A percentile compares a stretch with the other conserved stretches of the same genome.
Conservation (phyloP, 176 grass and related monocot species). For the Triticum turgidum region DNA sequence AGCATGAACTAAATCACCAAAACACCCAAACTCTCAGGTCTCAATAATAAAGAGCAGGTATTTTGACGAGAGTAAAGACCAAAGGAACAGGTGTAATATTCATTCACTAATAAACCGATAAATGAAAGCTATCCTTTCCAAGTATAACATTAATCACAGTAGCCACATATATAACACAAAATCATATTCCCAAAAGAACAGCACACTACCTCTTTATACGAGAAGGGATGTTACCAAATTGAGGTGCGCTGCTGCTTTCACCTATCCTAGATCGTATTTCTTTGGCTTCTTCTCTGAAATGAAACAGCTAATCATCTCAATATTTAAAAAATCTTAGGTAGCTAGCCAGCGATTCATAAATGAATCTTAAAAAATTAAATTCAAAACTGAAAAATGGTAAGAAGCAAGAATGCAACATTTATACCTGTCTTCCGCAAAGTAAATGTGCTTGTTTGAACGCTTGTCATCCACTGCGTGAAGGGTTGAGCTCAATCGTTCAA, state of each 20-base stretch:
- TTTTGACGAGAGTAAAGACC: neutral
- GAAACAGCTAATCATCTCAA: slow-evolving; percentile 23
- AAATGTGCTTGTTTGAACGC: slow-evolving; percentile 70
- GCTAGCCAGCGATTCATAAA: neutral
- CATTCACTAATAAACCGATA: neutral
- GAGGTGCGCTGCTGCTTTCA: slow-evolving; percentile 39
- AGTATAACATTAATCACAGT: slow-evolving; percentile 3
- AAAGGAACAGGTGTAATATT: neutral
- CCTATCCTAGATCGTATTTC: slow-evolving; percentile 66
- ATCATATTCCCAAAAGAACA: neutral
- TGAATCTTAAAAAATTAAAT: neutral
- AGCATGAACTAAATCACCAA: neutral
- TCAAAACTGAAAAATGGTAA: neutral
- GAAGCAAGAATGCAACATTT: slow-evolving; percentile 9
- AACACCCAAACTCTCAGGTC: neutral
- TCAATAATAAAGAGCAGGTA: neutral
- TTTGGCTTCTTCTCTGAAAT: slow-evolving; percentile 80
- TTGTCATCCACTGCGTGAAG: slow-evolving; percentile 79
- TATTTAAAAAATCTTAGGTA: neutral
- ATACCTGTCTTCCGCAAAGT: slow-evolving; percentile 90
- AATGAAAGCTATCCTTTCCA: neutral
- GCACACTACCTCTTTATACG: slow-evolving; percentile 70
- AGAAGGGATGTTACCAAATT: slow-evolving; percentile 53
- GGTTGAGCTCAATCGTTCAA: slow-evolving; percentile 68
- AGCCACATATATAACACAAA: neutral